Conservation (phyloP, 2,329 filamentous ascomycete genomes). For the Akanthomyces uredinophilus region DNA sequence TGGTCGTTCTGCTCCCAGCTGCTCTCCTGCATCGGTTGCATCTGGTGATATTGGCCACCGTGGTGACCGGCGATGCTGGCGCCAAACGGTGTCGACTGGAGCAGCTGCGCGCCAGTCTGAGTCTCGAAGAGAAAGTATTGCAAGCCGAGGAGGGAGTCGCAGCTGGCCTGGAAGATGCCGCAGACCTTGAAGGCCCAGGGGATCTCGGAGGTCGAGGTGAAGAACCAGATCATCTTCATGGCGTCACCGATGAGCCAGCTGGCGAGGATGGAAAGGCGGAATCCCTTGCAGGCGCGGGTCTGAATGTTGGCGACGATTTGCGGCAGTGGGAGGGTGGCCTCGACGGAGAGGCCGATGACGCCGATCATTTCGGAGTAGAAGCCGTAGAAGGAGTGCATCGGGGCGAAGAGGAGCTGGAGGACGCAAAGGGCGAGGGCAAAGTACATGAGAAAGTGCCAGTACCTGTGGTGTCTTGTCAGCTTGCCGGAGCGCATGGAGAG, state of each 20-base stretch:
- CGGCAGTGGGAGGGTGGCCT: slow-evolving; percentile 76
- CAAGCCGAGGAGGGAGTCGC: slow-evolving; percentile 67
- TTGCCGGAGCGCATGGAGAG: slow-evolving; percentile 9
- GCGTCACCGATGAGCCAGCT: slow-evolving; percentile 77
- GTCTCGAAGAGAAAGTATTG: slow-evolving; percentile 66
- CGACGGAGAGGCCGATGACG: slow-evolving; percentile 69
- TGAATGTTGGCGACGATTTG: slow-evolving; percentile 69
- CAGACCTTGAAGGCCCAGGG: slow-evolving; percentile 78
- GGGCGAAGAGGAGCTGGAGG: slow-evolving; percentile 62
- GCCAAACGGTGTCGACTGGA: slow-evolving; percentile 20
- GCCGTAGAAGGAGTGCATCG: slow-evolving; percentile 52
- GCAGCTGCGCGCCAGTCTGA: slow-evolving; percentile 11
- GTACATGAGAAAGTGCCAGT: slow-evolving; percentile 74
- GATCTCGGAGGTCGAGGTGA: slow-evolving; percentile 63
- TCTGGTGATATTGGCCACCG: slow-evolving; percentile 33
- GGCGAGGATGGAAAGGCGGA: slow-evolving; percentile 67
- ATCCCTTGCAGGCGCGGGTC: slow-evolving; percentile 67
- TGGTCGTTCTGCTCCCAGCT: slow-evolving; percentile 22
- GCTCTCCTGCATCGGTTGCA: slow-evolving; percentile 31
- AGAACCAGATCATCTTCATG: slow-evolving; percentile 88
- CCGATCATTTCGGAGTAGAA: slow-evolving; percentile 65
- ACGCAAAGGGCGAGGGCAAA: slow-evolving; percentile 56
- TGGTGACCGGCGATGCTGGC: neutral
- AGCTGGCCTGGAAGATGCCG: slow-evolving; percentile 73
- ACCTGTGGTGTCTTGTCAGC: slow-evolving; percentile 37